A percentile compares a stretch with the other conserved stretches of the same genome.
These are phyloP conservation scores for Penicillium sp. DNA, from an alignment of 2,329 filamentous ascomycete genomes.

Conservation along the genomic window DNA sequence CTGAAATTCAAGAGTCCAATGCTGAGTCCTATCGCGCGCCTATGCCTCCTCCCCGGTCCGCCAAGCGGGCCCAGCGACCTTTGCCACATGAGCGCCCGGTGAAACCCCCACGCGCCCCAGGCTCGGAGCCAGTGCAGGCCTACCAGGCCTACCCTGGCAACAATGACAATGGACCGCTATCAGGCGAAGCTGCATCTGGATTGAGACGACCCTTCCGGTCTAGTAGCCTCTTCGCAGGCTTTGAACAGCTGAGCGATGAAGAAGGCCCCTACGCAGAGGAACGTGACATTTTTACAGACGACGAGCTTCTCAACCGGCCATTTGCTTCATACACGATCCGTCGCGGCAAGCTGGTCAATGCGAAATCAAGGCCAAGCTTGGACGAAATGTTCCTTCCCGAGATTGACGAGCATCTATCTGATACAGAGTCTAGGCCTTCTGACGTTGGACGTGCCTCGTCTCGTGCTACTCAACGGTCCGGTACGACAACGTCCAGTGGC, in stretches of 20 bases:
- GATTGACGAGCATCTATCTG: constrained; percentile 39
- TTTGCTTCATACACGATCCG: constrained; percentile 46
- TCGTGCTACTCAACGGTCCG: constrained; percentile 34
- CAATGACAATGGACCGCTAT: constrained; percentile 76
- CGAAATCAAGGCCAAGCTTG: constrained; percentile 30
- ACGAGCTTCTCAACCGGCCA: constrained; percentile 47
- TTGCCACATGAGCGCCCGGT: constrained; percentile 40
- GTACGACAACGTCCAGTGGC: constrained; percentile 36
- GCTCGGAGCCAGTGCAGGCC: constrained; percentile 57
- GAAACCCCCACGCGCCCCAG: constrained; percentile 20
- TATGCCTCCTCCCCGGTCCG: constrained; percentile 35
- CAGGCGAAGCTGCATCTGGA: constrained; percentile 57
- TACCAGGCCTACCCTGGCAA: constrained; percentile 78
- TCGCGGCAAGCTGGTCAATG: constrained; percentile 44
- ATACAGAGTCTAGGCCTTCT: constrained; percentile 28
- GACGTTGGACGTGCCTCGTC: constrained; percentile 19
- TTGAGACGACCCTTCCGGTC: constrained; percentile 71
- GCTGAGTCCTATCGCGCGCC: constrained; percentile 35
- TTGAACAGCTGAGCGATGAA: constrained; percentile 66
- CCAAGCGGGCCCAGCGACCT: constrained; percentile 27
- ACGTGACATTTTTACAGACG: constrained; percentile 43
- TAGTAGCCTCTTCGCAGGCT: constrained; percentile 84
- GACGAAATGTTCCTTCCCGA: constrained; percentile 37
- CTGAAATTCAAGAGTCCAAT: constrained; percentile 24
- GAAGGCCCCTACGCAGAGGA: constrained; percentile 26